Evolutionary conservation across 2,329 filamentous ascomycete species (phyloP).

Genomic region (Endocalyx cinctus): DNA sequence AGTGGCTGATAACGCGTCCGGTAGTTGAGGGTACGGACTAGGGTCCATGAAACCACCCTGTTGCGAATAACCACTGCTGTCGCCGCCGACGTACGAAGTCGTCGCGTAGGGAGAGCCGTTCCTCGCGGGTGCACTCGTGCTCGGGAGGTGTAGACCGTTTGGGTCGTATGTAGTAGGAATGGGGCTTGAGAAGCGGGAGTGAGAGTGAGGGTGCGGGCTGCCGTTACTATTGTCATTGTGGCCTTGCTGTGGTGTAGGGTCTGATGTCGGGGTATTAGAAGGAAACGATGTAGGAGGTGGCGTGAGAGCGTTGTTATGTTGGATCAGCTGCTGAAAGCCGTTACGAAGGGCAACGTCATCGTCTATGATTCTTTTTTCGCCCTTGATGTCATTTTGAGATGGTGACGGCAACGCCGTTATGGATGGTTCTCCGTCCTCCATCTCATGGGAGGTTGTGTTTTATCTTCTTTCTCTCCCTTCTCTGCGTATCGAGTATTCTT

Average conservation of each 20-base stretch:
- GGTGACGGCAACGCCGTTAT: neutral
- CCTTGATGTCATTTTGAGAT: neutral
- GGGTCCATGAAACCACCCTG: too few species aligned
- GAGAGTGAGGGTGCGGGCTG: slow-evolving; percentile 29
- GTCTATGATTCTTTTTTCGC: slow-evolving; percentile 3
- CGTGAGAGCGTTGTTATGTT: slow-evolving; percentile 42
- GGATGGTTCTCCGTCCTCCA: neutral
- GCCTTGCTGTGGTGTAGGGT: slow-evolving; percentile 10
- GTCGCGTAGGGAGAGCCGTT: slow-evolving; percentile 21
- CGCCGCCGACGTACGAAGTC: too few species aligned
- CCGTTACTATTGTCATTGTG: slow-evolving; percentile 16
- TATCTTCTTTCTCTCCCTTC: neutral
- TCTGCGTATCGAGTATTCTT: neutral
- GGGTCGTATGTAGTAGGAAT: too few species aligned
- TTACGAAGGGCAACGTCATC: slow-evolving; percentile 33
- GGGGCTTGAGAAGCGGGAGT: slow-evolving; percentile 35
- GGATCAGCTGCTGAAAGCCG: slow-evolving; percentile 38
- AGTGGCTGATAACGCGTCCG: neutral
- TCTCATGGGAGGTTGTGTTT: neutral
- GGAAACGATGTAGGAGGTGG: slow-evolving; percentile 22
- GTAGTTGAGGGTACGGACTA: neutral
- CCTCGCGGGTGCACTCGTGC: neutral
- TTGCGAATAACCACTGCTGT: too few species aligned
- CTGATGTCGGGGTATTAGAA: slow-evolving; percentile 13
- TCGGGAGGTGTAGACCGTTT: neutral